phyloP scores from a whole-genome alignment of 257 asterid genomes.

The Capsicum rhomboideum region DNA sequence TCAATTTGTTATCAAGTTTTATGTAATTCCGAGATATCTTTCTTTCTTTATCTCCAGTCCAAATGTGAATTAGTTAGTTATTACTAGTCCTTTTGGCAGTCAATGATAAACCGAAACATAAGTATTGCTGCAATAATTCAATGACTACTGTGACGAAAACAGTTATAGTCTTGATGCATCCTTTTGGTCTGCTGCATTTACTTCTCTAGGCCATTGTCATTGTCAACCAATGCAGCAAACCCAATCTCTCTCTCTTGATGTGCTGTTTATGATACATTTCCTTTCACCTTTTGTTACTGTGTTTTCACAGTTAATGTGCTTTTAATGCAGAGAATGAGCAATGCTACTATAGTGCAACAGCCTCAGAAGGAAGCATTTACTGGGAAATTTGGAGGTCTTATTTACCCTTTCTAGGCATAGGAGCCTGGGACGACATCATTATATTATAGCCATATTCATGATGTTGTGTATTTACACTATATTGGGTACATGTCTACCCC shows the following conservation, averaged over 20 bases:
- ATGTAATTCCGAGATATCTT: background rate
- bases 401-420: background rate
- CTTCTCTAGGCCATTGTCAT: background rate
- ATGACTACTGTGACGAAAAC: background rate
- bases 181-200: background rate
- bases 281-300: background rate
- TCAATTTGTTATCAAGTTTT: background rate
- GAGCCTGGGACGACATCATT: background rate
- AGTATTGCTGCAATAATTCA: background rate
- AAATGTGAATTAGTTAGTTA: background rate
- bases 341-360: constrained; percentile 41
- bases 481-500: background rate
- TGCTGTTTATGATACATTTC: background rate
- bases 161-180: background rate
- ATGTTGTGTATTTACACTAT: background rate
- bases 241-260: background rate
- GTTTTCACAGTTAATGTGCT: background rate
- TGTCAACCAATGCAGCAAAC: background rate
- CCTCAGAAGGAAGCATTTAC: constrained; percentile 21
- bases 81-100: too few relatives aligned
- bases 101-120: too few relatives aligned
- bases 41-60: background rate
- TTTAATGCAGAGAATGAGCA: constrained; percentile 50
- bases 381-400: constrained; percentile 16
- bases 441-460: background rate